Evolutionary conservation across 1,284 basidiomycete species (phyloP).

Genomic region (Taiwanofungus camphoratus): DNA sequence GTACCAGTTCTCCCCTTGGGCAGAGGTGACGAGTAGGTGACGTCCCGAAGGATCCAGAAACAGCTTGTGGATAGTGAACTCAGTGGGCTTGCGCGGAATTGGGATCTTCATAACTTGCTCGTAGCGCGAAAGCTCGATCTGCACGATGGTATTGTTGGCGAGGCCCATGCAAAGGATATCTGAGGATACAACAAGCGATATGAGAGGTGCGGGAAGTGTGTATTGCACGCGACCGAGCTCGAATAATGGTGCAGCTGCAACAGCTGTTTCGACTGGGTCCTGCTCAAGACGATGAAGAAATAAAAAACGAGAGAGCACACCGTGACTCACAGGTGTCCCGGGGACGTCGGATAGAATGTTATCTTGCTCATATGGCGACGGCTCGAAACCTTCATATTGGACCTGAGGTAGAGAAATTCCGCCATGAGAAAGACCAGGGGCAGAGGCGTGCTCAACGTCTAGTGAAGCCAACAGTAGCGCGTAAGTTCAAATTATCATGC

Average conservation of each 20-base stretch:
- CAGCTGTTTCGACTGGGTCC: slow-evolving; percentile 14
- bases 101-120: slow-evolving; percentile 77
- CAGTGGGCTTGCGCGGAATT: slow-evolving; percentile 65
- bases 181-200: slow-evolving; percentile 77
- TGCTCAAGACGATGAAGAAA: not conserved
- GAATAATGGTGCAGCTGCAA: slow-evolving; percentile 56
- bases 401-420: slow-evolving; percentile 48
- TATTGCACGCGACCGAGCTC: slow-evolving; percentile 86
- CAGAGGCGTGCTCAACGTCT: slow-evolving; percentile 83
- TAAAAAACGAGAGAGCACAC: not conserved
- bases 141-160: slow-evolving; percentile 69
- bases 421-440: slow-evolving; percentile 36
- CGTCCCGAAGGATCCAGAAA: slow-evolving; percentile 90
- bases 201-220: slow-evolving; percentile 74
- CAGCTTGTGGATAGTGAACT: slow-evolving; percentile 71
- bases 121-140: slow-evolving; percentile 80
- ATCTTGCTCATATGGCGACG: slow-evolving; percentile 51
- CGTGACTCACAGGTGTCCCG: slow-evolving; percentile 32
- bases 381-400: slow-evolving; percentile 85
- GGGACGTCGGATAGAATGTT: slow-evolving; percentile 38
- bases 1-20: slow-evolving; percentile 93
- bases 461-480: slow-evolving; percentile 1
- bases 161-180: slow-evolving; percentile 85
- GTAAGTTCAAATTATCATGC: slow-evolving; percentile 3
- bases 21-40: slow-evolving; percentile 84